Evolutionary conservation across 306 rosid genomes (phyloP).

Genomic region (Mucuna pruriens): DNA sequence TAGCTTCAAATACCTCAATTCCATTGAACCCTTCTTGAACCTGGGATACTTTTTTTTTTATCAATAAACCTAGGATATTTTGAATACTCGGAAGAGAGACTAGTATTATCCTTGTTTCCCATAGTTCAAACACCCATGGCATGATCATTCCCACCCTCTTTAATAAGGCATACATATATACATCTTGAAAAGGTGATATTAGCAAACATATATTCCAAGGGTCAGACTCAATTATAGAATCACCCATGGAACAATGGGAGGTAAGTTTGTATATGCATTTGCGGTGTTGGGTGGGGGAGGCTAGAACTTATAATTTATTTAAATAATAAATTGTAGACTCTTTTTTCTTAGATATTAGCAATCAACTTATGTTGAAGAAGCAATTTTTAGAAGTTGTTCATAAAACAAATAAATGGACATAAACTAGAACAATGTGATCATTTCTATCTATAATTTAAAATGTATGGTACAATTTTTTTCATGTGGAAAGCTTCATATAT

Average conservation of each 20-base stretch:
- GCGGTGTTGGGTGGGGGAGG: background rate
- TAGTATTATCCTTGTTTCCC: background rate
- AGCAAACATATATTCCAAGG: background rate
- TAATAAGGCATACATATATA: background rate
- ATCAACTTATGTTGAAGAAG: background rate
- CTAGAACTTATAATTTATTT: background rate
- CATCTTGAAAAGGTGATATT: slow-evolving; percentile 12
- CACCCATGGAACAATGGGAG: slow-evolving; percentile 50
- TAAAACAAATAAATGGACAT: background rate
- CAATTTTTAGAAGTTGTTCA: background rate
- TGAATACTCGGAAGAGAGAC: background rate
- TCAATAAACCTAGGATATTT: background rate
- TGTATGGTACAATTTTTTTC: background rate
- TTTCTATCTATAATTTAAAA: background rate
- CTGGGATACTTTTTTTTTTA: too few relatives aligned
- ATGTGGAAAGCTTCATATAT: background rate
- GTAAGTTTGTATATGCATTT: slow-evolving; percentile 32
- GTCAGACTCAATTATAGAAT: slow-evolving; percentile 11
- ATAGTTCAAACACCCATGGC: background rate
- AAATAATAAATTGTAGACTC: background rate
- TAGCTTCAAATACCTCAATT: slow-evolving; percentile 30
- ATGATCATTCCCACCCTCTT: slow-evolving; percentile 13
- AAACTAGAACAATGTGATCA: background rate
- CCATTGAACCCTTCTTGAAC: slow-evolving; percentile 5
- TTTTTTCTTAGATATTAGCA: background rate